Percentiles rank a stretch among this genome's conserved stretches.
Evolutionary conservation across 2,329 filamentous ascomycete genomes (phyloP).

Genomic region (Arthrocladium fulminans): DNA sequence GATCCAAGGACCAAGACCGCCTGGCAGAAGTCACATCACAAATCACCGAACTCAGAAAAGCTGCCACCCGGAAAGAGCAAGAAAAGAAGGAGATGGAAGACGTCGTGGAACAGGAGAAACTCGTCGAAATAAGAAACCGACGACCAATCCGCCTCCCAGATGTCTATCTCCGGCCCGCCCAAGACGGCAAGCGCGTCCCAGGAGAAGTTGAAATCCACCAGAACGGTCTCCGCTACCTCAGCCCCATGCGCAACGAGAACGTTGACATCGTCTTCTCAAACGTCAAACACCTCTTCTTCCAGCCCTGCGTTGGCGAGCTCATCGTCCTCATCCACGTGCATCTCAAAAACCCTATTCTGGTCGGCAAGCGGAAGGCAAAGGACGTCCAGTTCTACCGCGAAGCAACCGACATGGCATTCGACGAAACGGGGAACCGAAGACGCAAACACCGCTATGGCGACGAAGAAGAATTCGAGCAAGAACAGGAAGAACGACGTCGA

Average conservation of each 20-base stretch:
- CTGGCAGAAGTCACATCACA: conserved; percentile 86
- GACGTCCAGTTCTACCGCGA: conserved; percentile 98
- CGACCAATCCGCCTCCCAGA: conserved; percentile 85
- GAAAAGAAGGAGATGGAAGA: conserved; percentile 99
- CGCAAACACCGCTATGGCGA: conserved; percentile 96
- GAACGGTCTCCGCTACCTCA: conserved; percentile 94
- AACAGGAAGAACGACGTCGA: conserved; percentile 89
- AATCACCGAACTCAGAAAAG: conserved; percentile 94
- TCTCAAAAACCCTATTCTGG: conserved; percentile 93
- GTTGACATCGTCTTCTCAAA: conserved; percentile 97
- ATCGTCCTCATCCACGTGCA: conserved; percentile 98
- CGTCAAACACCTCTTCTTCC: conserved; percentile 97
- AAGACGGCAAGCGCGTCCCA: conserved; percentile 94
- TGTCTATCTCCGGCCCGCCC: conserved; percentile 86
- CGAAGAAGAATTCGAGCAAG: conserved; percentile 96
- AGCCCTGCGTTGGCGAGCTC: conserved; percentile 89
- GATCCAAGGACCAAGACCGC: conserved; percentile 78
- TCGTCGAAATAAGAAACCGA: conserved; percentile 87
- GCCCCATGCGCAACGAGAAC: conserved; percentile 68
- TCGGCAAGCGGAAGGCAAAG: conserved; percentile 98
- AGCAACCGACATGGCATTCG: conserved; percentile 96
- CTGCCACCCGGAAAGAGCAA: conserved; percentile 82
- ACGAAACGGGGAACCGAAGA: conserved; percentile 96
- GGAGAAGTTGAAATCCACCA: conserved; percentile 97
- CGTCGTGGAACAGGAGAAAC: conserved; percentile 96